phyloP scores from a whole-genome alignment of 2,329 filamentous ascomycete species.

The Didymella sp. region DNA sequence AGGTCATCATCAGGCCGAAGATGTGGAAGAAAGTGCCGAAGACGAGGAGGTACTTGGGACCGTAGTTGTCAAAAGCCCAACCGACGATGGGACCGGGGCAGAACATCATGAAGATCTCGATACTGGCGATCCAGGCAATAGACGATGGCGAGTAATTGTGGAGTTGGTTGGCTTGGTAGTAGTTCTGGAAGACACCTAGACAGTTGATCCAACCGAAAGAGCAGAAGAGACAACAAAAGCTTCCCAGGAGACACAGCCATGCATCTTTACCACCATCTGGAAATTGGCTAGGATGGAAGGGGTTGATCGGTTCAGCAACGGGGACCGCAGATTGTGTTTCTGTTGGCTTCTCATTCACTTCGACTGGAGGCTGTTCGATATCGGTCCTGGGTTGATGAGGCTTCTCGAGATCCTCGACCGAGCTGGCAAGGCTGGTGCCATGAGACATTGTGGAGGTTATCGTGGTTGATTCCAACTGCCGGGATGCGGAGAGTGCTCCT shows the following conservation, averaged over 20 bases:
- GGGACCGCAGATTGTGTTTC: constrained; percentile 9
- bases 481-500: background rate
- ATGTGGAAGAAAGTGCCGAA: constrained; percentile 63
- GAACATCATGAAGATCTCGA: constrained; percentile 59
- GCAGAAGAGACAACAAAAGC: constrained; percentile 40
- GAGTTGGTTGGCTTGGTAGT: constrained; percentile 55
- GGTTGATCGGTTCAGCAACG: constrained; percentile 25
- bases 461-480: background rate
- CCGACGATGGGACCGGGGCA: constrained; percentile 66
- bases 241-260: constrained; percentile 42
- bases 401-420: constrained; percentile 27
- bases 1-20: constrained; percentile 69
- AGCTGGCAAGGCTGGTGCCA: constrained; percentile 23
- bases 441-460: constrained; percentile 4
- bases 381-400: constrained; percentile 10
- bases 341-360: constrained; percentile 23
- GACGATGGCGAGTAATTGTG: constrained; percentile 47
- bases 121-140: constrained; percentile 57
- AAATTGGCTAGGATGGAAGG: constrained; percentile 43
- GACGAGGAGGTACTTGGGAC: constrained; percentile 63
- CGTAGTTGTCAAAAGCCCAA: constrained; percentile 68
- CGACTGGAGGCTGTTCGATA: constrained; percentile 25
- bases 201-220: constrained; percentile 55
- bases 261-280: constrained; percentile 50
- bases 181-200: constrained; percentile 56